Base-by-base conservation (phyloP, 148 eudicot genomes). In the Spergularia bocconei region DNA sequence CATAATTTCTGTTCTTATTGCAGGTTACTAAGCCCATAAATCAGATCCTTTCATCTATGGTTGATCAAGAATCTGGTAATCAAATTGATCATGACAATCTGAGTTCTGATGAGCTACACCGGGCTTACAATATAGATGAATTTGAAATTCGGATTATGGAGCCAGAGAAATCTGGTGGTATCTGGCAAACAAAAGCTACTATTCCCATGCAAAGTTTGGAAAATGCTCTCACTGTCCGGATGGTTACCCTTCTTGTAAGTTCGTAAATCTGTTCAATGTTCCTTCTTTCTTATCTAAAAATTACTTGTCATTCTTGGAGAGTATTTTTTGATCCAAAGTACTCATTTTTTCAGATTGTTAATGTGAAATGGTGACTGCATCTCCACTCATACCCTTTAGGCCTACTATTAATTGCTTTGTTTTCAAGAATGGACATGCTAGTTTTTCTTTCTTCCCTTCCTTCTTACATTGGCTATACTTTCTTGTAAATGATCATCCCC, bases 141-240 rank as follows among this genome's bases (percentile, higher is more conserved):
- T 95, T 85, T 89, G 99, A 95, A 85, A 83, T 95, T 72, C 91
- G 99, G 53, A 86, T 92, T 59, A 20, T 92, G 85, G 99, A 92
- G 77, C 96, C 99, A 11, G 99, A 92, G 69, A 95, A 87, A 67
- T 86, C 91, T 77, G 91, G 93, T 75, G 97, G 93, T 56, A 84
- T 93, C 69, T 95, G 97, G 99, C 92, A 95, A 78, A 92, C 87
- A 19, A 90, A 87, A 82, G 97, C 93, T 75, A 89, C 92, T 13
- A 92, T 95, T 85, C 93, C 91, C n/a, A 87, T 95, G 97, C 98
- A 95, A 79, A 89, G 85, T 84, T 88, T 88, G 78, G 99, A 95
- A 82, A 90, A 92, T 86, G 99, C 99, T 58, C 86, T 95, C 33
- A 95, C 99, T 70, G 90, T 90, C 29, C 87, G 97, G 74, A 90